phyloP scores from a whole-genome alignment of 176 grass and related monocot species.

The Oryza glumipatula region DNA sequence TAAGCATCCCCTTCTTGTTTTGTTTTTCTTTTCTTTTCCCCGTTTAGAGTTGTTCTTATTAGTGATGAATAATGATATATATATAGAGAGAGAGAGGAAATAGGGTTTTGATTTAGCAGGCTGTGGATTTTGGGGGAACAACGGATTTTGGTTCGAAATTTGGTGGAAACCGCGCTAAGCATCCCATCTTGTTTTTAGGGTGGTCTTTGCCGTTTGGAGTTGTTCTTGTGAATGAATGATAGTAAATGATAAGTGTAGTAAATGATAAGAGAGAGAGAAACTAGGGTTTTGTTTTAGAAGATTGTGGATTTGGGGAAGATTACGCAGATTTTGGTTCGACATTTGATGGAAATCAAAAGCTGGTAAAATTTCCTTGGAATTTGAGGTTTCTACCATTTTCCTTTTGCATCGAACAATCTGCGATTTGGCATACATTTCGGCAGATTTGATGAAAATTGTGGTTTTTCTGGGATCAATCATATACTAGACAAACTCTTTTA shows the following conservation, averaged over 20 bases:
- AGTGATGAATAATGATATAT: not conserved
- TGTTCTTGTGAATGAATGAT: no score
- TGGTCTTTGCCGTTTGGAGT: no score
- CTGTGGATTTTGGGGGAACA: not conserved
- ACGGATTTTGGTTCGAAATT: not conserved
- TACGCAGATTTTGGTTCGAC: no score
- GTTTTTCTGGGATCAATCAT: not conserved
- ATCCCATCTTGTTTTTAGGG: no score
- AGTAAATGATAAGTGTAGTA: no score
- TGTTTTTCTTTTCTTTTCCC: no score
- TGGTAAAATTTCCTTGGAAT: not conserved
- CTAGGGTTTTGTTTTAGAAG: not conserved
- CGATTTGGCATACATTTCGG: not conserved
- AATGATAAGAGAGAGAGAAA: not conserved
- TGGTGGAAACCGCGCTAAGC: not conserved
- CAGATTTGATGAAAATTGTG: not conserved
- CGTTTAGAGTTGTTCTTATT: not conserved
- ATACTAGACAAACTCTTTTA: not conserved
- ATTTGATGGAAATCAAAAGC: not conserved
- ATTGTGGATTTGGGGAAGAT: not conserved
- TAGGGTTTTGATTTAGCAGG: not conserved
- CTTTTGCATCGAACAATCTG: not conserved
- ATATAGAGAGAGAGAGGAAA: not conserved
- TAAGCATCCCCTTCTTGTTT: slow-evolving; percentile 22
- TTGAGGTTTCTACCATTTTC: not conserved